Percentiles rank a stretch among this genome's conserved stretches.
Conservation (phyloP, 495 filamentous ascomycete species). For the Staphylotrichum tortipilum region DNA sequence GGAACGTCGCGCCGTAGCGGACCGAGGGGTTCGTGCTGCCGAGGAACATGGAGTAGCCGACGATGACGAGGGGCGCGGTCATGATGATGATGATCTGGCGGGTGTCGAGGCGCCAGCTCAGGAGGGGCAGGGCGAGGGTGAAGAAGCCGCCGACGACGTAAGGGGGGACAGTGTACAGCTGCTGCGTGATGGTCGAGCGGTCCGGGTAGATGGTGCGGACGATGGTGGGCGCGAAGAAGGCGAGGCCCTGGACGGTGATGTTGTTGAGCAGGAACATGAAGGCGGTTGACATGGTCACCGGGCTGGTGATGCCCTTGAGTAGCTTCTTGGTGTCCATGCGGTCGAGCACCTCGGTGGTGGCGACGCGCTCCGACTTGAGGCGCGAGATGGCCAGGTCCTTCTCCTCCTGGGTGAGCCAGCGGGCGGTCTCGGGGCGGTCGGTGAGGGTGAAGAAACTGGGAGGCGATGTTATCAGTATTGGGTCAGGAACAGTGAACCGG, state of each 20-base stretch:
- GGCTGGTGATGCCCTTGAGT: slow-evolving; percentile 23
- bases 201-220: slow-evolving; percentile 58
- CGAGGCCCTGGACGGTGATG: slow-evolving; percentile 67
- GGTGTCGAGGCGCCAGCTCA: slow-evolving; percentile 51
- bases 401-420: slow-evolving; percentile 51
- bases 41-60: slow-evolving; percentile 67
- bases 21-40: slow-evolving; percentile 42
- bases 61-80: slow-evolving; percentile 49
- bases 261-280: slow-evolving; percentile 63
- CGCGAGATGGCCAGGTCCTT: slow-evolving; percentile 43
- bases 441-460: slow-evolving; percentile 44
- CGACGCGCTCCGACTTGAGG: slow-evolving; percentile 58
- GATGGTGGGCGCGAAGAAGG: slow-evolving; percentile 66
- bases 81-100: slow-evolving; percentile 57
- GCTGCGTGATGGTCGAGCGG: slow-evolving; percentile 39
- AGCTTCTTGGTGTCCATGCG: slow-evolving; percentile 54
- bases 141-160: slow-evolving; percentile 63
- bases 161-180: slow-evolving; percentile 61
- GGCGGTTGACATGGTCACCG: slow-evolving; percentile 42
- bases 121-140: slow-evolving; percentile 50
- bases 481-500: too few relatives aligned
- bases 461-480: background rate
- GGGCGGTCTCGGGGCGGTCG: slow-evolving; percentile 50
- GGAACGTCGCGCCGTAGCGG: slow-evolving; percentile 64
- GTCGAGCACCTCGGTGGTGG: slow-evolving; percentile 56